Evolutionary conservation across 164 flowering plant species (phyloP), one percentile per base, ranked within the genome.

Genomic region (Dillenia turbinata): DNA sequence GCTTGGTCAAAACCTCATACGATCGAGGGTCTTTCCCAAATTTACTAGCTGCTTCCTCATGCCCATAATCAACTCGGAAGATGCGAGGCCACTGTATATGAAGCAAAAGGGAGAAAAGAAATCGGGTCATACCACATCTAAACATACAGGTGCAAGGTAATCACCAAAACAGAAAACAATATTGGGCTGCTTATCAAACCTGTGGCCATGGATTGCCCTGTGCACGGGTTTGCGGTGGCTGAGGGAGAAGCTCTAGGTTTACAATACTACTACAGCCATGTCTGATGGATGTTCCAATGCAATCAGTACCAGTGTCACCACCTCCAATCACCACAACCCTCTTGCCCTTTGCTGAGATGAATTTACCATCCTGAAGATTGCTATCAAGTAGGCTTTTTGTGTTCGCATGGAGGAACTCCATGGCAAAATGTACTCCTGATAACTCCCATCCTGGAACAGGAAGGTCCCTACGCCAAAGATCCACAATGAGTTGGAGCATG

Each of bases 151-250:
- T 44, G 47, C 60, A 57, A 15, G 55, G 22, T 6, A 11, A 11
- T 26, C 55, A 52, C 55, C 24, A 16, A n/a, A 16, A 52, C 15
- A 45, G 58, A 56, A 24, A 24, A 52, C 12, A 9, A 2, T 12
- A 1, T 24, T 17, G 59, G 26, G 22, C 43, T 14, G 46, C 44
- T 26, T 44, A 9, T 13, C 62, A 11, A 59, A 91, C 99, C 96
- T 94, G 99, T 51, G 99, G 99, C 99, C 99, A 95, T 53, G 99
- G 99, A 76, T 95, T 95, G 61, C 92, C 96, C 4, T 92, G 82
- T 59, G 99, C 94, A 61, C 99, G 77, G 45, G 84, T 79, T 55
- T 19, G 71, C 16, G 99, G 99, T 49, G 97, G 97, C 76, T 78
- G 63, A 12, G 99, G 94, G 16, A 92, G 90, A 71, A 95, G 96